Conservation (phyloP, 2,329 filamentous ascomycete species). For the Calycina marina region DNA sequence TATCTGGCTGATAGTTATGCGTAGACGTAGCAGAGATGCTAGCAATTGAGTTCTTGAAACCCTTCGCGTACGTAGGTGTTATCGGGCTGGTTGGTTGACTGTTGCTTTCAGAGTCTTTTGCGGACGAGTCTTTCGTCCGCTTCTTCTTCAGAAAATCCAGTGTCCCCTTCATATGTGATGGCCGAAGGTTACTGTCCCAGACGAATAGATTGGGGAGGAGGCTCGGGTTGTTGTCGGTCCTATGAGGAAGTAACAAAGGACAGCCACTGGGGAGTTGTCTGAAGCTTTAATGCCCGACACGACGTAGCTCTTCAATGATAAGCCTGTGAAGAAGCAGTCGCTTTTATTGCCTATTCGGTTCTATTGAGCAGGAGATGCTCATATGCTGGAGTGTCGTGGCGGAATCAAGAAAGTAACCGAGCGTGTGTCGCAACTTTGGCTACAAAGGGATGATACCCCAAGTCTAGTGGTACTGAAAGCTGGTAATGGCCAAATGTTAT, state of each 20-base stretch:
- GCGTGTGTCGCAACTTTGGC: no score
- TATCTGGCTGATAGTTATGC: conserved; percentile 15
- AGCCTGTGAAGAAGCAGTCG: conserved; percentile 2
- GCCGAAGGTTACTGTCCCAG: conserved; percentile 15
- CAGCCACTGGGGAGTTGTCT: background rate
- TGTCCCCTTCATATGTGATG: conserved; percentile 58
- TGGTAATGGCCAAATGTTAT: no score
- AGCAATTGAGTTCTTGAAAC: conserved; percentile 28
- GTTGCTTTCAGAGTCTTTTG: conserved; percentile 50
- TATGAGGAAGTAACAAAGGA: conserved; percentile 8
- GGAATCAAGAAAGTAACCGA: no score
- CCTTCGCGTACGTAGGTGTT: conserved; percentile 40
- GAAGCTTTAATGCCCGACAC: background rate
- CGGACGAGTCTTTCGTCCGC: conserved; percentile 79
- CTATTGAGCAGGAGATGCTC: no score
- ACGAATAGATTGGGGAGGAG: conserved; percentile 15
- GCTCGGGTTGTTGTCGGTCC: conserved; percentile 11
- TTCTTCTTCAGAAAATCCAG: conserved; percentile 98
- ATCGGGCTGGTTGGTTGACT: conserved; percentile 51
- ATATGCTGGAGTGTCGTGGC: no score
- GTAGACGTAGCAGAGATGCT: conserved; percentile 25
- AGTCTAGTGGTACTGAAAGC: background rate
- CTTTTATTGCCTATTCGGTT: background rate
- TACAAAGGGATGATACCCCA: no score
- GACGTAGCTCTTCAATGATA: background rate